phyloP scores from a whole-genome alignment of 2,329 filamentous ascomycete species.

The Alternaria ventricosa region DNA sequence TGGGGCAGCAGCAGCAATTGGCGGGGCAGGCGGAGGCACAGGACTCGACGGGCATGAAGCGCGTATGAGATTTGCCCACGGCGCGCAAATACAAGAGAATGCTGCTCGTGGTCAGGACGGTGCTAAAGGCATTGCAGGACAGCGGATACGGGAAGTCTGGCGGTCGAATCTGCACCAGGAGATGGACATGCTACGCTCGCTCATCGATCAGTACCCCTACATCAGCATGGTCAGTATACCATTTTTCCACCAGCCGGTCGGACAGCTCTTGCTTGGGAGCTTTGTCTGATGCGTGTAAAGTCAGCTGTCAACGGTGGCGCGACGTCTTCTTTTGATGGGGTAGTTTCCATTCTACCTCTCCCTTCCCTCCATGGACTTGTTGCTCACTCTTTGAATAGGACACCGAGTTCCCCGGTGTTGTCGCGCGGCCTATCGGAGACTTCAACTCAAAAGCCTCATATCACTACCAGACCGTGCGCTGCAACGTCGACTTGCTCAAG shows the following conservation, averaged over 20 bases:
- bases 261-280: conserved; percentile 1
- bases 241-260: conserved; percentile 7
- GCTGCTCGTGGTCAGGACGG: conserved; percentile 61
- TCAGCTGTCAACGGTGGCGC: conserved; percentile 9
- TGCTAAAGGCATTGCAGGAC: conserved; percentile 64
- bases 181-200: conserved; percentile 80
- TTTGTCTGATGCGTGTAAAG: conserved; percentile 20
- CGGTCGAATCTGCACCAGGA: conserved; percentile 89
- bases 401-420: conserved; percentile 97
- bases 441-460: conserved; percentile 97
- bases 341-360: conserved; percentile 14
- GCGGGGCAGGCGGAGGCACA: conserved; percentile 60
- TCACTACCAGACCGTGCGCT: conserved; percentile 96
- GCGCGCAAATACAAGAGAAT: conserved; percentile 62
- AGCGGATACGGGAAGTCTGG: conserved; percentile 95
- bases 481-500: conserved; percentile 96
- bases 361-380: not conserved
- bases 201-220: conserved; percentile 91
- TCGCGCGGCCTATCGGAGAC: conserved; percentile 90
- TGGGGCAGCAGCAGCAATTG: conserved; percentile 62
- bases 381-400: conserved; percentile 64
- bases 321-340: conserved; percentile 4
- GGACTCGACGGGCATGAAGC: conserved; percentile 87
- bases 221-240: conserved; percentile 85
- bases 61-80: conserved; percentile 84